phyloP scores from a whole-genome alignment of 169 alveolate species.

The Babesia sp. region DNA sequence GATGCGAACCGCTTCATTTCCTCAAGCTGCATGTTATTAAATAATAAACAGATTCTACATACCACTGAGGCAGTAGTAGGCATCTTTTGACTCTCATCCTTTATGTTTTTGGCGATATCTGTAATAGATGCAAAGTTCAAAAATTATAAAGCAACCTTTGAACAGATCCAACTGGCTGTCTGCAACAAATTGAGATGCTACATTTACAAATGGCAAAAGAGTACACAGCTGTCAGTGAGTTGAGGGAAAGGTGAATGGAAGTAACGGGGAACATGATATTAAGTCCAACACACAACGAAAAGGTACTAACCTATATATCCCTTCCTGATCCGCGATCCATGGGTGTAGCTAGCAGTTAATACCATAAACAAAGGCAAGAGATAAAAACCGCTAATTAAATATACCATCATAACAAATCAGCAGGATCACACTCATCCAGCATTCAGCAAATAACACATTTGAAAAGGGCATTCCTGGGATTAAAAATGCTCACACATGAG shows the following conservation, averaged over 20 bases:
- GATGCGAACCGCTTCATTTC: conserved; percentile 39
- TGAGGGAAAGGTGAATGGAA: too few species aligned
- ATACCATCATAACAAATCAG: too few species aligned
- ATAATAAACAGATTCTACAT: background rate
- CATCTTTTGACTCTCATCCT: conserved; percentile 40
- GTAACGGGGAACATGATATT: too few species aligned
- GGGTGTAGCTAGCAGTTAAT: background rate
- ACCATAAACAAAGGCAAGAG: too few species aligned
- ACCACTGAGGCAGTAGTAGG: conserved; percentile 61
- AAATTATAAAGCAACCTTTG: conserved; percentile 24
- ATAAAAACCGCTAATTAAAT: too few species aligned
- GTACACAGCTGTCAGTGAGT: background rate
- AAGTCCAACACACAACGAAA: background rate
- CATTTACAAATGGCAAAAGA: background rate
- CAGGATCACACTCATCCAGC: too few species aligned
- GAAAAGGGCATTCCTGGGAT: too few species aligned
- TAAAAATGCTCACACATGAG: too few species aligned
- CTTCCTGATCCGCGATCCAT: conserved; percentile 16
- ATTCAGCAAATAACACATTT: too few species aligned
- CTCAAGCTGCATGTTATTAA: conserved; percentile 11
- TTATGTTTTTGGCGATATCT: conserved; percentile 51
- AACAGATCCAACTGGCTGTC: conserved; percentile 51
- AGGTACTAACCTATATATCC: conserved; percentile 2
- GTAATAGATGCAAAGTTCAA: background rate
- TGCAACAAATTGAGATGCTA: background rate